These are phyloP conservation scores for Boletellus emodensis DNA, from an alignment of 768 basidiomycete species.

Conservation along the genomic window DNA sequence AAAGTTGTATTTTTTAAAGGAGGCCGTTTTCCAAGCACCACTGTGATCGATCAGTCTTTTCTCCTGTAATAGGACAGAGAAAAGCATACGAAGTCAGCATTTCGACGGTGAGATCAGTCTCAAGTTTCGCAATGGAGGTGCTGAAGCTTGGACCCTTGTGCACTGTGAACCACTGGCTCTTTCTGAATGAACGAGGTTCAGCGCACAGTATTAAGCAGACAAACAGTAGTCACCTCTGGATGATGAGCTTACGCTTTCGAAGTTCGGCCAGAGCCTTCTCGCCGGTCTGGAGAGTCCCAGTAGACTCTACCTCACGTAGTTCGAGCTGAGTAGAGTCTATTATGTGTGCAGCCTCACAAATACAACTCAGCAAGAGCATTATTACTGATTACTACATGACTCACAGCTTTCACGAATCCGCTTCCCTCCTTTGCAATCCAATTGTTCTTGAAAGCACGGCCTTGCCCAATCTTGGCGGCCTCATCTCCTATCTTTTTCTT, in stretches of 20 bases:
- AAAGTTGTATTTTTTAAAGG: constrained; percentile 98
- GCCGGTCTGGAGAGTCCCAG: constrained; percentile 67
- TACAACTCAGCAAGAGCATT: constrained; percentile 2
- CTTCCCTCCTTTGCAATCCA: constrained; percentile 93
- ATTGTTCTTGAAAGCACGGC: constrained; percentile 92
- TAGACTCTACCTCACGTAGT: constrained; percentile 65
- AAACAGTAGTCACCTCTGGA: constrained; percentile 58
- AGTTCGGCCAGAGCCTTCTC: constrained; percentile 85
- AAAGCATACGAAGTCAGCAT: constrained; percentile 81
- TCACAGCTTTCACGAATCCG: constrained; percentile 80
- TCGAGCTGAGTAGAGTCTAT: constrained; percentile 73
- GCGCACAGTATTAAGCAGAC: background rate
- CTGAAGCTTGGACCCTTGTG: constrained; percentile 83
- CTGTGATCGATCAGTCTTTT: constrained; percentile 38
- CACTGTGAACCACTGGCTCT: constrained; percentile 93
- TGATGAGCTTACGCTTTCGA: constrained; percentile 84
- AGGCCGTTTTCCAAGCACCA: constrained; percentile 89
- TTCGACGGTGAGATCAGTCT: constrained; percentile 94
- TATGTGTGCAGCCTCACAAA: constrained; percentile 56
- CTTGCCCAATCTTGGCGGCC: constrained; percentile 89
- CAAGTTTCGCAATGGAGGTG: constrained; percentile 86
- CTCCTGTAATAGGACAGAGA: background rate
- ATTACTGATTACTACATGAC: constrained; percentile 26
- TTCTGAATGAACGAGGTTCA: constrained; percentile 46
- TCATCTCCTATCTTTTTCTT: constrained; percentile 81